Conservation (phyloP, 352 stramenopile genomes). For the Globisporangium perplexum region DNA sequence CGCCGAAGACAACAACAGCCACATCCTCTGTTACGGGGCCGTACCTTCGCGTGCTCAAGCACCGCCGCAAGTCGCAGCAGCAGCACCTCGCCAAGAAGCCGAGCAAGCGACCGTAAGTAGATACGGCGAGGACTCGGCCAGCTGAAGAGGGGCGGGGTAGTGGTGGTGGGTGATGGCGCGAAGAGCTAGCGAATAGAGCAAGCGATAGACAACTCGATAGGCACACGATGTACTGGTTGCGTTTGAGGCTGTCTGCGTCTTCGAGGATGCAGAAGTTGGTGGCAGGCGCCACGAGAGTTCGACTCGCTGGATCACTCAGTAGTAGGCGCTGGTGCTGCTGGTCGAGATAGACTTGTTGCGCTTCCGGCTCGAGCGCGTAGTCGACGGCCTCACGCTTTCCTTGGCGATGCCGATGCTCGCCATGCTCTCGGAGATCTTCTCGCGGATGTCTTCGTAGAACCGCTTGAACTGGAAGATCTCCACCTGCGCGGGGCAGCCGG, state of each 20-base stretch:
- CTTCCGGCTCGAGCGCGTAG: conserved; percentile 29
- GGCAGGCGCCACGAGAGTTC: too few relatives aligned
- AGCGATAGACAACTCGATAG: neutral
- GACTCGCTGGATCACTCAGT: neutral
- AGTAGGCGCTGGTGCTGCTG: neutral
- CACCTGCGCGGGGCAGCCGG: conserved; percentile 29
- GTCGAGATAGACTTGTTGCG: conserved; percentile 58
- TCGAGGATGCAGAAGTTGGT: too few relatives aligned
- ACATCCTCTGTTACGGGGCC: conserved; percentile 29
- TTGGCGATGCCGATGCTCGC: conserved; percentile 13
- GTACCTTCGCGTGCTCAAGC: conserved; percentile 78
- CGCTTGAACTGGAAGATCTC: conserved; percentile 88
- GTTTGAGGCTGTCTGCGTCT: too few relatives aligned
- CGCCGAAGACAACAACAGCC: neutral
- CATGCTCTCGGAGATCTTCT: conserved; percentile 48
- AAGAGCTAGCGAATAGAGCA: too few relatives aligned
- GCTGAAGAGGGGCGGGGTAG: too few relatives aligned
- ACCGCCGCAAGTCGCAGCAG: conserved; percentile 26
- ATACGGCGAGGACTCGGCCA: neutral
- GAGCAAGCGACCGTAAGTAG: conserved; percentile 7
- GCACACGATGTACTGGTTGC: too few relatives aligned
- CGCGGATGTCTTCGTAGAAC: conserved; percentile 79
- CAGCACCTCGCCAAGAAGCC: conserved; percentile 6
- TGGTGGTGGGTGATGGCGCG: neutral
- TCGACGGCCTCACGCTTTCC: neutral